Evolutionary conservation across 2,329 filamentous ascomycete genomes (phyloP).

Genomic region (Fusarium sp.): DNA sequence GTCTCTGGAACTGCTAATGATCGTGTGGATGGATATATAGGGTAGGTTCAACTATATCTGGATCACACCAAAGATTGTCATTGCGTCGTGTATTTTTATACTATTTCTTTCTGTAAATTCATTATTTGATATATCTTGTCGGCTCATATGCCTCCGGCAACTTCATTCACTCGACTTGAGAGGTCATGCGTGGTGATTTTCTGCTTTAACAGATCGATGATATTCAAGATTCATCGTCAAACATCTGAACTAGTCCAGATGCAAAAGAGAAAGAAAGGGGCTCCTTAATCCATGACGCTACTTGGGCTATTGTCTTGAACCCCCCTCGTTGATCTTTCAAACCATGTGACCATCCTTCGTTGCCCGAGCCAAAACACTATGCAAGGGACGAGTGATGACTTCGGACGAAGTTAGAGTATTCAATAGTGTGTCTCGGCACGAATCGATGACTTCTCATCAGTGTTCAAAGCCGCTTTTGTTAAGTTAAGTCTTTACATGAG

Average conservation of each 20-base stretch:
- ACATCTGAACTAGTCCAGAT: neutral
- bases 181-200: neutral
- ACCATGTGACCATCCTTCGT: neutral
- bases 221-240: neutral
- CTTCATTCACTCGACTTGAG: neutral
- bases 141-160: accelerated
- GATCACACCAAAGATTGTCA: neutral
- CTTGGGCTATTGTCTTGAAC: neutral
- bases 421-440: neutral
- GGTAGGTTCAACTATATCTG: neutral
- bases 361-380: neutral
- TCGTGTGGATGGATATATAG: neutral
- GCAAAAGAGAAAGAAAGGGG: neutral
- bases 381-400: conserved; percentile 11
- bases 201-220: neutral
- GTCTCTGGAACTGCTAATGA: neutral
- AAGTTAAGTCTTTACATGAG: neutral
- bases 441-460: neutral
- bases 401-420: neutral
- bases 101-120: neutral
- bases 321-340: neutral
- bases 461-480: neutral
- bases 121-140: too few relatives aligned
- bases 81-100: neutral
- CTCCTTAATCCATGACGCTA: neutral